These are phyloP conservation scores for Intubia oerlemansii DNA, from an alignment of 2,329 filamentous ascomycete species.

Conservation along the genomic window DNA sequence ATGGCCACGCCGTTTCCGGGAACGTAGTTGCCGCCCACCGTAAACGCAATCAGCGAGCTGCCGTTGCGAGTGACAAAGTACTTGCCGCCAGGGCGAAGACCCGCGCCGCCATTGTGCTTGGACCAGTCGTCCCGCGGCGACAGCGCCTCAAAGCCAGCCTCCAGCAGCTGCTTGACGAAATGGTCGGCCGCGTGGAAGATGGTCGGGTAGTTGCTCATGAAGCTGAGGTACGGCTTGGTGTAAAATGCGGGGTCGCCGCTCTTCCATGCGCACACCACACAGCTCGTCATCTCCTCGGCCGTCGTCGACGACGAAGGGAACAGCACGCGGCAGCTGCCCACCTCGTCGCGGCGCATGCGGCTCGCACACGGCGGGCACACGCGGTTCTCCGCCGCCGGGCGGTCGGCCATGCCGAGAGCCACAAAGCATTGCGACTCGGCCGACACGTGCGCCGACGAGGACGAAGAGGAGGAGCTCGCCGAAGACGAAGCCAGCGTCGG, in stretches of 20 bases:
- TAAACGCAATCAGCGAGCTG: constrained; percentile 17
- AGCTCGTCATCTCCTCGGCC: constrained; percentile 10
- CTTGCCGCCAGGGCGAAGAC: constrained; percentile 46
- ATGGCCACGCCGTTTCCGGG: constrained; percentile 16
- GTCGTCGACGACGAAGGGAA: constrained; percentile 1
- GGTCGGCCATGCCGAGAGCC: constrained; percentile 18
- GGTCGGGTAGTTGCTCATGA: constrained; percentile 77
- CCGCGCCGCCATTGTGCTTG: too few relatives aligned
- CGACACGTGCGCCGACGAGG: constrained; percentile 1
- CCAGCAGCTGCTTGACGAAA: constrained; percentile 50
- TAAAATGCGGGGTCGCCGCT: constrained; percentile 38
- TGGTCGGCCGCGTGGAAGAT: constrained; percentile 79
- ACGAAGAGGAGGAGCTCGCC: neutral
- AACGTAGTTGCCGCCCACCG: constrained; percentile 14
- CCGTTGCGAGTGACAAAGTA: constrained; percentile 16
- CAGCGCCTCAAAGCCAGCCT: constrained; percentile 56
- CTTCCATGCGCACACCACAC: constrained; percentile 17
- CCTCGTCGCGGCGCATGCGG: constrained; percentile 10
- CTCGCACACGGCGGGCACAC: constrained; percentile 19
- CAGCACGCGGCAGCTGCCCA: constrained; percentile 3
- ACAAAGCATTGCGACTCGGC: constrained; percentile 19
- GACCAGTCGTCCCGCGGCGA: constrained; percentile 63
- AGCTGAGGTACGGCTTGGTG: constrained; percentile 67
- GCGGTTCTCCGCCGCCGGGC: constrained; percentile 13
- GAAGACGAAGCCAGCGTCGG: neutral